Percentiles rank a stretch among this genome's conserved stretches.
phyloP scores from a whole-genome alignment of 306 rosid species.

The Astragalus membranaceus region DNA sequence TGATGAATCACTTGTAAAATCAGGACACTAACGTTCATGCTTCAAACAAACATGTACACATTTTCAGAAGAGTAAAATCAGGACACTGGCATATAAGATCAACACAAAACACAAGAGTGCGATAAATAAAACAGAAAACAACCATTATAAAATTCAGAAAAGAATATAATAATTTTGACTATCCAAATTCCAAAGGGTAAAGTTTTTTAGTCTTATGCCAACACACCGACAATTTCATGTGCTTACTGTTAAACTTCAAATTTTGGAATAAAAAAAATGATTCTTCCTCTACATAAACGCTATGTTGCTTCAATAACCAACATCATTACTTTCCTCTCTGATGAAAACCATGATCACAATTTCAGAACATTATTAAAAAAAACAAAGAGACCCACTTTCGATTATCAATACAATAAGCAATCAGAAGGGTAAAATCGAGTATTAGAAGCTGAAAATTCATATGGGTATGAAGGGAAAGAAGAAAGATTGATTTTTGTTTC shows the following conservation, averaged over 20 bases:
- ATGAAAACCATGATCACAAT: neutral
- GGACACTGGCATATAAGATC: neutral
- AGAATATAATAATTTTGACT: neutral
- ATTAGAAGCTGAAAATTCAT: conserved; percentile 7
- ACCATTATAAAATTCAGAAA: neutral
- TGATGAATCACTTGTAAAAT: neutral
- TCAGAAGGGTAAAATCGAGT: conserved; percentile 18
- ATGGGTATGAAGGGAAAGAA: neutral
- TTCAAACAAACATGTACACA: conserved; percentile 8
- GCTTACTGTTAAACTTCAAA: conserved; percentile 19
- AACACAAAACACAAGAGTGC: neutral
- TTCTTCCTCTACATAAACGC: conserved; percentile 20
- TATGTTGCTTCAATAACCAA: conserved; percentile 23
- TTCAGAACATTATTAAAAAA: neutral
- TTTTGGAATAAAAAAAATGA: neutral
- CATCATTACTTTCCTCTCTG: neutral
- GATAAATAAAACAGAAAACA: neutral
- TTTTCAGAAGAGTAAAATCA: neutral
- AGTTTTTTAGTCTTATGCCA: conserved; percentile 1
- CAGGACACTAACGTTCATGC: too few relatives aligned
- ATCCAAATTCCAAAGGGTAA: neutral
- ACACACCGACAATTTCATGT: conserved; percentile 28
- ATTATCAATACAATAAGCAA: conserved; percentile 13
- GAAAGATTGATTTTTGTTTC: neutral
- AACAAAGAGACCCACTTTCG: conserved; percentile 9